Evolutionary conservation across 1,284 basidiomycete species (phyloP).

Genomic region (Pulchroboletus neoregius): DNA sequence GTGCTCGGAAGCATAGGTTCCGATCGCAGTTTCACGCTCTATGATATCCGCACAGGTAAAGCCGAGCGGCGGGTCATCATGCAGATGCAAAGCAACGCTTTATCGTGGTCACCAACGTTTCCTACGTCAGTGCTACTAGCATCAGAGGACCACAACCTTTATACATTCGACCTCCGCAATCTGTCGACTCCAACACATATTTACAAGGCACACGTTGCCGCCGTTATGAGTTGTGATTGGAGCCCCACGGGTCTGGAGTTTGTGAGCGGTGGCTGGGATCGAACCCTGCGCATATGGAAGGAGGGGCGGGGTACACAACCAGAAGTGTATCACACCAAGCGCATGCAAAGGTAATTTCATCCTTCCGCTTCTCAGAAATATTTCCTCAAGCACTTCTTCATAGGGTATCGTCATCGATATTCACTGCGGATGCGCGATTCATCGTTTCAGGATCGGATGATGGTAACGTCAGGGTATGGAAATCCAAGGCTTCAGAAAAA

Average conservation of each 20-base stretch:
- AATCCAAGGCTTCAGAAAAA: constrained; percentile 89
- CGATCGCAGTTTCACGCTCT: constrained; percentile 93
- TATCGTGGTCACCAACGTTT: constrained; percentile 95
- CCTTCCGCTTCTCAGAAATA: not conserved
- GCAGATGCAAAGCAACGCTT: constrained; percentile 86
- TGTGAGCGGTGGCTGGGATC: constrained; percentile 94
- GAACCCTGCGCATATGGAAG: constrained; percentile 92
- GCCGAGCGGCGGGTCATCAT: constrained; percentile 89
- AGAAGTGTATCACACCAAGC: constrained; percentile 97
- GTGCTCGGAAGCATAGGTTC: constrained; percentile 92
- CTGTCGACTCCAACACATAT: constrained; percentile 85
- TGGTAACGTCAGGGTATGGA: constrained; percentile 97
- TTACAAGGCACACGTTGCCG: constrained; percentile 96
- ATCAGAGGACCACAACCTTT: constrained; percentile 97
- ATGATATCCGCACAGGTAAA: constrained; percentile 94
- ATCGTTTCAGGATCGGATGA: constrained; percentile 95
- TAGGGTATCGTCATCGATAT: constrained; percentile 72
- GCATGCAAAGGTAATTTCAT: constrained; percentile 84
- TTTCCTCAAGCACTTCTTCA: constrained; percentile 31
- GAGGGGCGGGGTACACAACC: constrained; percentile 79
- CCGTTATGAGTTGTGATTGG: constrained; percentile 93
- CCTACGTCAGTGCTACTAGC: constrained; percentile 90
- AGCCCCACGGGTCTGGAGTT: constrained; percentile 95
- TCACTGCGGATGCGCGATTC: constrained; percentile 90
- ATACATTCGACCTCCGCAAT: constrained; percentile 95